These are phyloP conservation scores for Hypoxylon sp. DNA, from an alignment of 2,329 filamentous ascomycete species.

Conservation along the genomic window DNA sequence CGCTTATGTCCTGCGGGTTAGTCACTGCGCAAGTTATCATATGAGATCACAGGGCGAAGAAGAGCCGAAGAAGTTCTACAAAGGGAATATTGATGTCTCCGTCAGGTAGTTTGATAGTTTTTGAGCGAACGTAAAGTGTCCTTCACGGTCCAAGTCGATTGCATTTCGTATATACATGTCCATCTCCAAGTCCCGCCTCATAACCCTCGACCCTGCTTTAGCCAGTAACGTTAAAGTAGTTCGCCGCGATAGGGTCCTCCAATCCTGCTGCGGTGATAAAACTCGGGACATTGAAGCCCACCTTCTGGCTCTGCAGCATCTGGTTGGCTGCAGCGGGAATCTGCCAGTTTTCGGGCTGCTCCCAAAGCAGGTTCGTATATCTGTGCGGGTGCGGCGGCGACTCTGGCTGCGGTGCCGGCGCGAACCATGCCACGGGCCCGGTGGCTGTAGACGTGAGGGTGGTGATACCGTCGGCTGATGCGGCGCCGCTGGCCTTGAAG, in stretches of 20 bases:
- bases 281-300: constrained; percentile 51
- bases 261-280: constrained; percentile 52
- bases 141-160: constrained; percentile 13
- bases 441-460: constrained; percentile 43
- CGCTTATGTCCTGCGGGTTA: neutral
- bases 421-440: constrained; percentile 48
- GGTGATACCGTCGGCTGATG: constrained; percentile 40
- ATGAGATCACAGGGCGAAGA: neutral
- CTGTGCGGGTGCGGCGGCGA: constrained; percentile 54
- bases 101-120: constrained; percentile 25
- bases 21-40: neutral
- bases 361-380: constrained; percentile 56
- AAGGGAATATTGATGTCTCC: constrained; percentile 26
- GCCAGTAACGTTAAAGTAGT: constrained; percentile 54
- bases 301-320: constrained; percentile 50
- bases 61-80: constrained; percentile 7
- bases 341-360: constrained; percentile 52
- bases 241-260: constrained; percentile 49
- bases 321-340: constrained; percentile 50
- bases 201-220: constrained; percentile 13
- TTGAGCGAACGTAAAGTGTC: constrained; percentile 22
- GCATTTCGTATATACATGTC: constrained; percentile 29
- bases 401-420: constrained; percentile 52
- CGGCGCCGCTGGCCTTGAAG: constrained; percentile 46
- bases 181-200: neutral